phyloP scores from a whole-genome alignment of 805 yeast species.

The Sungouiella thailandica region DNA sequence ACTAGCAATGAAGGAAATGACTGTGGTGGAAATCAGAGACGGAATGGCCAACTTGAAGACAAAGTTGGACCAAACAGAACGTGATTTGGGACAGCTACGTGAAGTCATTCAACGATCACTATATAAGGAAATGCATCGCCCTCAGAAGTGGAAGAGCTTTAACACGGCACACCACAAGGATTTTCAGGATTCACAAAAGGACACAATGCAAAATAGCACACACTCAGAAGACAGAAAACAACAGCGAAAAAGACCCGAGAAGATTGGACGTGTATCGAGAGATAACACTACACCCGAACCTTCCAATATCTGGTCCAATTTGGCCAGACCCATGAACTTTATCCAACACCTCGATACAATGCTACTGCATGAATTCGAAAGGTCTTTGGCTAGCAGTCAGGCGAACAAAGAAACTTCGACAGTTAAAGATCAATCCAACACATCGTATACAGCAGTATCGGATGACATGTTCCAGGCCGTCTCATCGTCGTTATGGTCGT shows the following conservation, averaged over 20 bases:
- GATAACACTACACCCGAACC: not conserved
- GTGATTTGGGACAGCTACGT: constrained; percentile 49
- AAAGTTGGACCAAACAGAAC: constrained; percentile 37
- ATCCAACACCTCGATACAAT: constrained; percentile 66
- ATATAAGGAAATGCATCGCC: constrained; percentile 32
- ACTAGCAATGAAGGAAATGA: constrained; percentile 66
- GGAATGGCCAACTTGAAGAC: constrained; percentile 40
- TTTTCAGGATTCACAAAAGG: not conserved
- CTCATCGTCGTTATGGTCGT: constrained; percentile 38
- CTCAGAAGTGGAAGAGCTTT: not conserved
- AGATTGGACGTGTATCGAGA: not conserved
- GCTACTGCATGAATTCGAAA: constrained; percentile 63
- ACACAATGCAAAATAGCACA: too few relatives aligned
- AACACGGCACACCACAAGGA: not conserved
- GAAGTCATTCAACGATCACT: constrained; percentile 42
- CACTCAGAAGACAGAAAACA: not conserved
- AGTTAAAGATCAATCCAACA: not conserved
- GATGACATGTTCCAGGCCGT: constrained; percentile 40
- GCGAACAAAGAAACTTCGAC: not conserved
- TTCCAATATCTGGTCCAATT: constrained; percentile 18
- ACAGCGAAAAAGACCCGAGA: not conserved
- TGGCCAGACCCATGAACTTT: constrained; percentile 52
- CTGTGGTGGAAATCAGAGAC: constrained; percentile 58
- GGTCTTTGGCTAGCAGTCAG: constrained; percentile 9
- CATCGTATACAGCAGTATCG: not conserved